Base-by-base conservation (phyloP, 2,329 filamentous ascomycete species). In the Beauveria australis region DNA sequence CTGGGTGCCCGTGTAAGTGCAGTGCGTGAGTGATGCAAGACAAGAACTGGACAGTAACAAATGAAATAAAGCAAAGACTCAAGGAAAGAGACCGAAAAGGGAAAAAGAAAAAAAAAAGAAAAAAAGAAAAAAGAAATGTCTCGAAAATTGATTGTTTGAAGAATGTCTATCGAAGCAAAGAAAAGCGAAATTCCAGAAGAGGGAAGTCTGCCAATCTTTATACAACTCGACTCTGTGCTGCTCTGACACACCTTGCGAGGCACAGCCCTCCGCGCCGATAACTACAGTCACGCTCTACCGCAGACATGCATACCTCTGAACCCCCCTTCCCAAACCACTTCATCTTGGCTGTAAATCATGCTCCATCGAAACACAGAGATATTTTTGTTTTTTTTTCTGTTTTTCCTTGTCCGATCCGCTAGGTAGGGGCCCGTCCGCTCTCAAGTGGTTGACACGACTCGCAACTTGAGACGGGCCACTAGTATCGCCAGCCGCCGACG, bases 21-120 rank as follows among this genome's bases (percentile, higher is more conserved):
- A 30, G 28, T 37, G 40, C 22, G 48, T 5, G 28, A 24, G n/a
- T 43, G 37, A 26, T 26, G 41, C 18, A 51, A 37, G 48, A 30
- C 28, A 30, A 30, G 28, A 59, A 59, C 24, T 44, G 30, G 56
- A 44, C 51, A 46, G 43, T 43, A 43, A 58, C 49, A 62, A 60
- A 61, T 65, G 68, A 62, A 69, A 63, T 64, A 64, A 66, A 58
- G 64, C 60, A 65, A 67, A 64, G 53, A 48, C 48, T 61, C 54
- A 60, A 70, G 65, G 65, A 66, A 68, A 65, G 66, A 64, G 64
- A 69, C 61, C 63, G 65, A 69, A 62, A 63, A 63, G 62, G 60
- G 63, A 63, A 2, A 3, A 60, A 64, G 68, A 61, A 63, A 59
- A 57, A 63, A 65, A 60, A 66, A 63, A 63, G 60, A 66, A 63